Base-by-base conservation (phyloP, 1,284 basidiomycete species). In the Cryptococcus floricola region DNA sequence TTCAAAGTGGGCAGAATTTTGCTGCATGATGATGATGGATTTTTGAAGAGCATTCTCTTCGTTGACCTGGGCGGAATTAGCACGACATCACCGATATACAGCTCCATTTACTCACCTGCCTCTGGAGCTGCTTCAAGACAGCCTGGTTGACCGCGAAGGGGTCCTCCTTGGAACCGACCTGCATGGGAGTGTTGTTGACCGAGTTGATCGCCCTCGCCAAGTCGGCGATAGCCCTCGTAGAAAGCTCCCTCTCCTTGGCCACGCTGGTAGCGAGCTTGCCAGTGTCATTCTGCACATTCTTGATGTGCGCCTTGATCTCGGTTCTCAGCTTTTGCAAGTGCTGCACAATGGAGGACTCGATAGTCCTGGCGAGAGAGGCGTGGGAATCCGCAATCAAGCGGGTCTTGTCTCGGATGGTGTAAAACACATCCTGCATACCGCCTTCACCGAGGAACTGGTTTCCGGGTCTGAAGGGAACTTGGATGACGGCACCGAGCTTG, bases 1-100 rank as follows among this genome's bases (percentile, higher is more conserved):
- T 77, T 98, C 95, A 67, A 98, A 98, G 75, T 96, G 89, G 23
- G 94, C 95, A 48, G 88, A 91, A 77, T 97, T 97, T 69, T 97
- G 89, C 75, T 98, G 95, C 85, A 97, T 98, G 76, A 98, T 96
- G 71, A 98, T 88, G 71, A 98, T 89, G n/a, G 88, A 91, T 77
- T 98, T 98, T 78, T 98, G 96, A 18, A 98, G 84, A 0, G 94
- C 86, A 72, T 98, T 98, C 79, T 98, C 96, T 78, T 96, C 95
- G 77, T 94, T 87, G 48, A 98, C 92, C 77, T 81, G 16, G 41
- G 6, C n/a, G 19, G 34, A 28, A 77, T 19, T 38, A 48, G 39
- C 28, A 38, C 39, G 16, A 25, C 2, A 23, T 25, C 42, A 6
- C 28, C 18, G 4, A 46, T 27, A 13, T 13, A 27, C 18, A 25